Base-by-base conservation (phyloP, 75 land plant genomes). In the Picea sitchensis region DNA sequence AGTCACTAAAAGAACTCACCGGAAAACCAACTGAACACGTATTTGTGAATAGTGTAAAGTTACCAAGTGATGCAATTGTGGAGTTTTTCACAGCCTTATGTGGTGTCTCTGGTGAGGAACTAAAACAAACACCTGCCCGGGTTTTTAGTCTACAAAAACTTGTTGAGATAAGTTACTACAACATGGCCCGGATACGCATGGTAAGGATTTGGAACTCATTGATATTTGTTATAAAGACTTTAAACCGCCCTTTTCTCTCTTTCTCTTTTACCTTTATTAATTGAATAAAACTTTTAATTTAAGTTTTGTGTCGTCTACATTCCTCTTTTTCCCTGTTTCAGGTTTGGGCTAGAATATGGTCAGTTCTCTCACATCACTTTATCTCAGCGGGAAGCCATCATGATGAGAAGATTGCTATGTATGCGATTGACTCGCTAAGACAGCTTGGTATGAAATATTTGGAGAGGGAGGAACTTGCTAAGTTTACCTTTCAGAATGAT, bases 341-440 rank as follows among this genome's bases (percentile, higher is more conserved):
- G 99, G 99, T 96, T 47, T 96, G 99, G 99, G 99, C 93, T 60
- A 88, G 92, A 86, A 96, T 96, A 85, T 96, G 99, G 99, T 88
- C 88, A 69, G 95, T 94, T 73, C 76, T 96, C 54, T 89, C 99
- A 32, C 82, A 88, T 44, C 99, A 94, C 82, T 96, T 96, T 82
- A 92, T 96, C 26, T 77, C 89, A 76, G 99, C 99, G 80, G 99
- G 99, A 63, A 96, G 98, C 77, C 99, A 96, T 73, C 90, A 79
- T 65, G 99, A 96, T 78, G 99, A 96, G 81, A 94, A 96, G 78
- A 89, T 96, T 80, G 90, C 98, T 54, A 94, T 96, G 95, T 96
- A 96, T 91, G 99, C 98, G 18, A 96, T 96, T 77, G 99, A 96
- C 82, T 96, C 99, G 20, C 76, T 96, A 44, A 89, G 99, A 78